Evolutionary conservation across 106 monocot species (phyloP), one percentile per base, ranked within the genome.

Genomic region (Agapanthus africanus): DNA sequence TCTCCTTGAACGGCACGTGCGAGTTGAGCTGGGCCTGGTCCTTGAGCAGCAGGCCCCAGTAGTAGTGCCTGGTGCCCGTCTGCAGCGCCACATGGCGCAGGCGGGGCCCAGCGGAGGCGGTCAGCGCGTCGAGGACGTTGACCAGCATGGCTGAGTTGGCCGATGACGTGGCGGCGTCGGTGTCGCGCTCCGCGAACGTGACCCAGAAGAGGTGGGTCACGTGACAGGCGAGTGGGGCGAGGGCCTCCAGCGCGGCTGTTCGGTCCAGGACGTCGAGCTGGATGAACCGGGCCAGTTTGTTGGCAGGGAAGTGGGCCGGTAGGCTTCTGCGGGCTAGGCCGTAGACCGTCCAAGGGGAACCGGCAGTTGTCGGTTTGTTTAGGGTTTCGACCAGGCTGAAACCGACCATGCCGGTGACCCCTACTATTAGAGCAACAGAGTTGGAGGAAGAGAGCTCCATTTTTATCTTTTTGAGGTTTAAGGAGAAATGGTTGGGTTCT

Each of bases 201-300:
- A 71, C 71, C 71, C 71, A 71, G 71, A 71, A 71, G 41, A 71
- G 28, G 60, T 71, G 59, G 71, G 60, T 71, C 31, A 71, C 60
- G 37, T 42, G 39, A 14, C 13, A 10, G 41, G 71, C 23, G 30
- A 71, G 39, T 9, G 40, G 60, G 41, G 60, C 9, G 56, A 71
- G 57, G 18, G 39, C 40, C 2, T 6, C 7, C 30, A 16, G 7
- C 10, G 71, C 31, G 60, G 57, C 59, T 11, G 27, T 30, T 38
- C 59, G 30, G 59, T 60, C 59, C 40, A 42, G 21, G 14, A 27
- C 71, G 42, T 71, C 60, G 41, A 71, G n/a, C 41, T 60, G 39
- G 40, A 71, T 19, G 66, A 66, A 66, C 27, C 66, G 39, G 41
- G 25, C 66, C n/a, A 42, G 66, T 1, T 28, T 66, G 39, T 41